Evolutionary conservation across 2,329 filamentous ascomycete genomes (phyloP).

Genomic region (Aspergillus carbonarius): DNA sequence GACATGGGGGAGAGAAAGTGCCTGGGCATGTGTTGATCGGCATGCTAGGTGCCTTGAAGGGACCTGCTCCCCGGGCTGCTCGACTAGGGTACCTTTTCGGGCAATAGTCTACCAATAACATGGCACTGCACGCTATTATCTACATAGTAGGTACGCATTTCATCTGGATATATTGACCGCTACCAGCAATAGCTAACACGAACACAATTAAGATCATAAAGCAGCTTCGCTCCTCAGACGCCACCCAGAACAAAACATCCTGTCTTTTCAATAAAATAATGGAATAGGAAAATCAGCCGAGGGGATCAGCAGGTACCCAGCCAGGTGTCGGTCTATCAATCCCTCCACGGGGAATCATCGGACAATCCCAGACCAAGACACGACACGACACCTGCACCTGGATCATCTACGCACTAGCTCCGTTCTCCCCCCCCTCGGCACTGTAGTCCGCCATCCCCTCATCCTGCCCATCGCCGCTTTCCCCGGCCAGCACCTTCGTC

Average conservation of each 20-base stretch:
- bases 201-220: background rate
- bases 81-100: no score
- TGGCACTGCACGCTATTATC: no score
- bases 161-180: background rate
- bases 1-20: no score
- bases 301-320: background rate
- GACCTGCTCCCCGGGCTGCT: no score
- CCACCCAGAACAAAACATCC: background rate
- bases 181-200: background rate
- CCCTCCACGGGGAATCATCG: background rate
- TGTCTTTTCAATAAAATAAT: background rate
- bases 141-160: no score
- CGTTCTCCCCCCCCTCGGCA: slow-evolving; percentile 24
- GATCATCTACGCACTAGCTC: slow-evolving; percentile 11
- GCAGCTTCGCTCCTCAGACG: background rate
- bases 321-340: background rate
- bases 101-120: no score
- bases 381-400: background rate
- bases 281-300: background rate
- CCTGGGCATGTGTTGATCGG: no score
- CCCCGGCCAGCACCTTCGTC: slow-evolving; percentile 64
- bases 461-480: slow-evolving; percentile 30
- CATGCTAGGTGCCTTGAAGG: no score
- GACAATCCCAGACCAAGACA: background rate
- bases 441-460: slow-evolving; percentile 38